Evolutionary conservation across 768 basidiomycete genomes (phyloP), one percentile per base, ranked within the genome.

Genomic region (Hericium rajendrae): DNA sequence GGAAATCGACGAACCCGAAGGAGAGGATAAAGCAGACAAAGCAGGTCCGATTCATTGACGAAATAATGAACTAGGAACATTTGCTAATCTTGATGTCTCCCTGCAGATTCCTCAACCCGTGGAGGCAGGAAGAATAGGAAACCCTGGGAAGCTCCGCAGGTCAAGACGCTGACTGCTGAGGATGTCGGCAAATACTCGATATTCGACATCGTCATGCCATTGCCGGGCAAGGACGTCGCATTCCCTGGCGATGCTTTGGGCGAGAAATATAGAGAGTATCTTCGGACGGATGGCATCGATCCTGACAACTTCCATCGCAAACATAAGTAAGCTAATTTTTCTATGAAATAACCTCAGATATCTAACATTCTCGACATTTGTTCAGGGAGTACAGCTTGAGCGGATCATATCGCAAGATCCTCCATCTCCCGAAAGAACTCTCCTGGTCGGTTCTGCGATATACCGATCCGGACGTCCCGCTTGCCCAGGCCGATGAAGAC

Each of bases 401-500:
- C 57, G 97, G 97, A 15, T 94, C 94, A 2, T 99, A 98, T 69
- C 86, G 97, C 60, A 86, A 86, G 59, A 91, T 98, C 54, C 71
- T 98, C 50, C 92, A 95, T 65, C 75, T 86, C 15, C 95, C 97
- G 2, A 82, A 81, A 55, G 79, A 88, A 59, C 70, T 97, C 55
- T 81, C 85, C 0, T 97, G 94, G 93, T 76, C 78, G 4, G 79
- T 87, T 15, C 72, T 97, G 56, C 80, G 80, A 56, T 99, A 98
- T 72, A 97, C 94, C 10, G 91, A 97, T 66, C 93, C 97, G 4
- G 88, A 97, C 66, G 83, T 95, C 48, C 76, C 91, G 13, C 81
- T 99, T 48, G 91, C 91, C 2, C 94, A 95, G 69, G 86, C 94
- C 1, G 97, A 99, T 70, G 97, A 98, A 72, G 97, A 98, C 73